Evolutionary conservation across 192 early-diverging fungal genomes (phyloP).

Genomic region (Phycomyces blakesleeanus): DNA sequence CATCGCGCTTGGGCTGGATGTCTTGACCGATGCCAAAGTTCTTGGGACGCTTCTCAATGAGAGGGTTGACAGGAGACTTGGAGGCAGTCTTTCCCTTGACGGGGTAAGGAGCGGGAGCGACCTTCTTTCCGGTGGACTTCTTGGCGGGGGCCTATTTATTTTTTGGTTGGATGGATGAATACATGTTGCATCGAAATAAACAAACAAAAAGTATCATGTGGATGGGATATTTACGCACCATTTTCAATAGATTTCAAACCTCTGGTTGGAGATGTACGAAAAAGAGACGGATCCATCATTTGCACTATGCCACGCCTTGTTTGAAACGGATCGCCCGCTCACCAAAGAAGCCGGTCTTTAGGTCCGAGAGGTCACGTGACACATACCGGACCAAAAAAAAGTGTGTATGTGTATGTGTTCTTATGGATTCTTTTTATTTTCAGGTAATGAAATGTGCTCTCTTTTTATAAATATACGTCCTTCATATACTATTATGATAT

Average conservation of each 20-base stretch:
- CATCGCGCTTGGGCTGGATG: conserved; percentile 90
- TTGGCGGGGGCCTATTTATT: conserved; percentile 25
- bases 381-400: too few species aligned
- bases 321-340: too few species aligned
- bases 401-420: too few species aligned
- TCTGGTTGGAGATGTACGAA: not conserved
- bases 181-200: not conserved
- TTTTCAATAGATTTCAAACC: not conserved
- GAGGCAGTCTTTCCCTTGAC: conserved; percentile 62
- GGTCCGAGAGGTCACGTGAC: not conserved
- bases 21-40: conserved; percentile 95
- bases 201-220: not conserved
- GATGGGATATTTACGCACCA: not conserved
- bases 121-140: conserved; percentile 77
- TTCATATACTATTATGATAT: too few species aligned
- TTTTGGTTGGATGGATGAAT: not conserved
- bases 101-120: conserved; percentile 79
- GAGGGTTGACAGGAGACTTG: conserved; percentile 73
- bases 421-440: too few species aligned
- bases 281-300: not conserved
- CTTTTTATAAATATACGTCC: too few species aligned
- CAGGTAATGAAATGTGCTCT: too few species aligned
- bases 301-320: too few species aligned
- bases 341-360: not conserved
- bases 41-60: conserved; percentile 88